phyloP scores from a whole-genome alignment of 495 filamentous ascomycete species.

The Aspergillus kassunensis region DNA sequence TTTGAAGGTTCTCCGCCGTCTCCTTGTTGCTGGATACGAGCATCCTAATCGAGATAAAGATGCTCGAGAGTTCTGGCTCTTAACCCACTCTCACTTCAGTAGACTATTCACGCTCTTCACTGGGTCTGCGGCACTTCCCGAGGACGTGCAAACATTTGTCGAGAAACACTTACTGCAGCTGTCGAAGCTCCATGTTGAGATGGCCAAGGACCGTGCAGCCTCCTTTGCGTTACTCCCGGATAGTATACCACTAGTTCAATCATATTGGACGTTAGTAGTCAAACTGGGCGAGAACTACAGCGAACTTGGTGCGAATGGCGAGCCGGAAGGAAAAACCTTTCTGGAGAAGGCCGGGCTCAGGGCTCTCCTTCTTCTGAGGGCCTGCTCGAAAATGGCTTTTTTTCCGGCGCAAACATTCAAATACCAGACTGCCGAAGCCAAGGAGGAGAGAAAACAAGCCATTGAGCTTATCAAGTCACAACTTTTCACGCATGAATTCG shows the following conservation, averaged over 20 bases:
- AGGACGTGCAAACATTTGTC: conserved; percentile 47
- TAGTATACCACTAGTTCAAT: conserved; percentile 65
- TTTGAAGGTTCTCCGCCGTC: conserved; percentile 73
- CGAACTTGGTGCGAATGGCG: conserved; percentile 46
- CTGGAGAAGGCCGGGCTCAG: conserved; percentile 74
- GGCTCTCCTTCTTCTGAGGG: conserved; percentile 76
- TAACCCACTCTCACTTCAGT: conserved; percentile 66
- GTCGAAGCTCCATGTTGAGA: conserved; percentile 84
- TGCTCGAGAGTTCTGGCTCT: conserved; percentile 71
- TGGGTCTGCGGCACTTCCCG: conserved; percentile 21
- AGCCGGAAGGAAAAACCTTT: conserved; percentile 51
- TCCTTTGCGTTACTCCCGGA: conserved; percentile 78
- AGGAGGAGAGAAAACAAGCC: conserved; percentile 63
- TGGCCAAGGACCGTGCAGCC: conserved; percentile 69
- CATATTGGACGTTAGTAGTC: conserved; percentile 79
- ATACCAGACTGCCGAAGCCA: conserved; percentile 65
- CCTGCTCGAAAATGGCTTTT: conserved; percentile 79
- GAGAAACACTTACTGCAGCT: conserved; percentile 85
- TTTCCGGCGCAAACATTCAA: conserved; percentile 75
- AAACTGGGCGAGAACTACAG: conserved; percentile 68
- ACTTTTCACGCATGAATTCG: conserved; percentile 69
- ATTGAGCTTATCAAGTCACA: conserved; percentile 61
- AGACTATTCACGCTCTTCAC: conserved; percentile 53
- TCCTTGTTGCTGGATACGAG: conserved; percentile 78
- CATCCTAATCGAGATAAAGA: conserved; percentile 72